Evolutionary conservation across 2,329 filamentous ascomycete genomes (phyloP).

Genomic region (Fusarium neocosmosporiellum): DNA sequence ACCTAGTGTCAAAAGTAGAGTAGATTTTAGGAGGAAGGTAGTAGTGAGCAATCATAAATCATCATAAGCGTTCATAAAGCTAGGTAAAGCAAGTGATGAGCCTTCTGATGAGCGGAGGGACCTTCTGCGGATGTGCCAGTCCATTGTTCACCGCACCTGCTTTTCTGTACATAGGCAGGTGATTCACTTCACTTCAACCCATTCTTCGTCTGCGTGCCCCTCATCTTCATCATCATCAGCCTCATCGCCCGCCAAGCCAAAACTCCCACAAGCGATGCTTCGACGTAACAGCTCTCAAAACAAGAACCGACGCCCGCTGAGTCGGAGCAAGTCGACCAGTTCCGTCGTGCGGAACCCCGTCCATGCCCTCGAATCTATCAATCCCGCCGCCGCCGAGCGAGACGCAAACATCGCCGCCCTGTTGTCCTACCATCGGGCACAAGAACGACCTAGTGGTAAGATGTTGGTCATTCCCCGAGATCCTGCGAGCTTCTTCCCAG

Average conservation of each 20-base stretch:
- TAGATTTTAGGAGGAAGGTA: not conserved
- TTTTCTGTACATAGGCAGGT: not conserved
- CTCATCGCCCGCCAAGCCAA: not conserved
- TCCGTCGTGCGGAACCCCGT: constrained; percentile 56
- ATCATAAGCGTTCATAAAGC: not conserved
- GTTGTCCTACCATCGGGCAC: constrained; percentile 68
- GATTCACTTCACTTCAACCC: not conserved
- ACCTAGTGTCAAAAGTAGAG: too few relatives aligned
- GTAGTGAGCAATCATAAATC: not conserved
- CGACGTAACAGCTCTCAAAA: constrained; percentile 60
- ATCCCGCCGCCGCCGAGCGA: constrained; percentile 61
- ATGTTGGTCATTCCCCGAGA: constrained; percentile 33
- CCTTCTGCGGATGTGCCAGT: not conserved
- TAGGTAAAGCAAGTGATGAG: not conserved
- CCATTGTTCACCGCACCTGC: not conserved
- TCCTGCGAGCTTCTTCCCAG: constrained; percentile 35
- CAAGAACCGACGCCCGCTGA: constrained; percentile 55
- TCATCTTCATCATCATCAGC: not conserved
- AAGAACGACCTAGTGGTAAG: constrained; percentile 48
- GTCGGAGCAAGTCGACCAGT: constrained; percentile 65
- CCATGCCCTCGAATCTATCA: constrained; percentile 58
- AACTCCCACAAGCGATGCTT: constrained; percentile 50
- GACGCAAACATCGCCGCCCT: constrained; percentile 73
- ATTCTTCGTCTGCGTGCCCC: not conserved
- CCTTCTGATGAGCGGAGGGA: not conserved